These are phyloP conservation scores for Thermomyces lanuginosus DNA, from an alignment of 2,329 filamentous ascomycete genomes.

Conservation along the genomic window DNA sequence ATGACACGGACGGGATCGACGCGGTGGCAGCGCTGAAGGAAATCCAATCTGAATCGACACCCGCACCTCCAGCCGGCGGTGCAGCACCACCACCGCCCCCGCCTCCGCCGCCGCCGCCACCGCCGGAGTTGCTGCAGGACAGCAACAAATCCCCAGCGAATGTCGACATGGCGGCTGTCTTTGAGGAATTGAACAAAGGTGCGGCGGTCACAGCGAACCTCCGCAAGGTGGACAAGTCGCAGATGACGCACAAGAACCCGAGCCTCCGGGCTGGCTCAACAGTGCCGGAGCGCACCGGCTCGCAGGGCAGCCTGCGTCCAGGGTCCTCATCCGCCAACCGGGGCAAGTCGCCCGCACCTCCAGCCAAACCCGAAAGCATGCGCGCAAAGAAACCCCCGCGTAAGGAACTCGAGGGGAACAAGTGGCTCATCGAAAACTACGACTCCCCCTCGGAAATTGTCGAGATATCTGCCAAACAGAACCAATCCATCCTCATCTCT, in stretches of 20 bases:
- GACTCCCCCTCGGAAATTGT: slow-evolving; percentile 60
- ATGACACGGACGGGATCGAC: slow-evolving; percentile 55
- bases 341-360: slow-evolving; percentile 74
- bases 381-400: slow-evolving; percentile 64
- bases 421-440: slow-evolving; percentile 93
- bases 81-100: slow-evolving; percentile 8
- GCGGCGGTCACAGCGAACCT: slow-evolving; percentile 74
- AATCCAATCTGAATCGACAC: slow-evolving; percentile 29
- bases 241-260: slow-evolving; percentile 99
- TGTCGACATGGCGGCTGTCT: slow-evolving; percentile 69
- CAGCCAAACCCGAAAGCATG: slow-evolving; percentile 74
- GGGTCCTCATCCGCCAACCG: slow-evolving; percentile 34
- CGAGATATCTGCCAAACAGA: slow-evolving; percentile 64
- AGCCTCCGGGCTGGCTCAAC: slow-evolving; percentile 57
- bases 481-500: slow-evolving; percentile 81
- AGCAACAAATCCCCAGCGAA: no score
- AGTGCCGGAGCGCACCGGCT: slow-evolving; percentile 44
- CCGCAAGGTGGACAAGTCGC: slow-evolving; percentile 80
- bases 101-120: slow-evolving; percentile 20
- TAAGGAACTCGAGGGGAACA: slow-evolving; percentile 71
- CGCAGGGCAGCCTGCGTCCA: slow-evolving; percentile 36
- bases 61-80: slow-evolving; percentile 3
- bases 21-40: slow-evolving; percentile 53
- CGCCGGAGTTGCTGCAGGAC: slow-evolving; percentile 27
- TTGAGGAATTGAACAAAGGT: slow-evolving; percentile 79